Evolutionary conservation across 345 rosid genomes (phyloP).

Genomic region (Gossypium stocksii): DNA sequence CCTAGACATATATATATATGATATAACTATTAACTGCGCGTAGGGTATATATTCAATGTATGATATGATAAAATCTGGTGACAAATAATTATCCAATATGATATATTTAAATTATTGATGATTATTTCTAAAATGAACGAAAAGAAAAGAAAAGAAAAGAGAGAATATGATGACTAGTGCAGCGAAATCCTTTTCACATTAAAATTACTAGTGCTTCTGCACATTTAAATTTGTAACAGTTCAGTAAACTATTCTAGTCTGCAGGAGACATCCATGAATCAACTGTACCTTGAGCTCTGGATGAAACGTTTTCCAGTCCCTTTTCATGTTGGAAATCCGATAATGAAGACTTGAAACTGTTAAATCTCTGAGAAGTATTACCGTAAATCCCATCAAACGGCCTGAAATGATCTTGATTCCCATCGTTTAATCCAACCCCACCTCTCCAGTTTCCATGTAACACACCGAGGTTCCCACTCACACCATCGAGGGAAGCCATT

Average conservation of each 20-base stretch:
- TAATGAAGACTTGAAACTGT: constrained; percentile 37
- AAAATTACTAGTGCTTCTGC: neutral
- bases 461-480: constrained; percentile 21
- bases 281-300: constrained; percentile 43
- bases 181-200: constrained; percentile 2
- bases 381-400: constrained; percentile 23
- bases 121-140: constrained; percentile 17
- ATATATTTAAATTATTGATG: neutral
- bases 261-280: constrained; percentile 77
- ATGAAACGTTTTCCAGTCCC: constrained; percentile 42
- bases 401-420: constrained; percentile 25
- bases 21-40: too few relatives aligned
- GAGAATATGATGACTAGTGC: neutral
- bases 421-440: constrained; percentile 3
- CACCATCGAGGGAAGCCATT: constrained; percentile 28
- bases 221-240: neutral
- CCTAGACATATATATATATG: too few relatives aligned
- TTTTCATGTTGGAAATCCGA: constrained; percentile 56
- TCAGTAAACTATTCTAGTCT: constrained; percentile 28
- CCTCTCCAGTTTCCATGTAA: constrained; percentile 11
- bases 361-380: constrained; percentile 22
- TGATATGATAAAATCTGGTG: too few relatives aligned
- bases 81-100: neutral
- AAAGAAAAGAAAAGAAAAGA: neutral
- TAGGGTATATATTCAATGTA: too few relatives aligned